Evolutionary conservation across 805 yeast genomes (phyloP).

Genomic region (Ogataea salicorniae): DNA sequence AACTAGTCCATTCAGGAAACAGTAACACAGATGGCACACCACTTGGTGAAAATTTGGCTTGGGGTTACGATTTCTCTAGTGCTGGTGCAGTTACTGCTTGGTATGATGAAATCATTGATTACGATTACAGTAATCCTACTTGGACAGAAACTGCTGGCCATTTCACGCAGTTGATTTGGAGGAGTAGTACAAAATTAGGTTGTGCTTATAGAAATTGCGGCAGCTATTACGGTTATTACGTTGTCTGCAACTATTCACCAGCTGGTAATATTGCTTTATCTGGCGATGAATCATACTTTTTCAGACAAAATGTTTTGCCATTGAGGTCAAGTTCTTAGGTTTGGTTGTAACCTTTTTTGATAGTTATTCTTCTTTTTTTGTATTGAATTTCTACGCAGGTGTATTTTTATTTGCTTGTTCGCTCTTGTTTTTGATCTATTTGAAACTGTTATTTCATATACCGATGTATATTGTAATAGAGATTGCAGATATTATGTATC

Average conservation of each 20-base stretch:
- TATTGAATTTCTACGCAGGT: too few species aligned
- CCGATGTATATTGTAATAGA: too few species aligned
- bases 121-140: constrained; percentile 47
- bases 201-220: constrained; percentile 66
- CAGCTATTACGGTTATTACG: constrained; percentile 42
- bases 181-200: constrained; percentile 53
- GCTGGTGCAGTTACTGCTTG: constrained; percentile 66
- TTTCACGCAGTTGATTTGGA: constrained; percentile 81
- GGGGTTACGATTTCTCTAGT: constrained; percentile 47
- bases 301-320: constrained; percentile 32
- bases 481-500: too few species aligned
- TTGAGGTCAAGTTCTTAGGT: constrained; percentile 2
- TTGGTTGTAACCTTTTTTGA: too few species aligned
- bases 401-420: too few species aligned
- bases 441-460: too few species aligned
- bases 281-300: constrained; percentile 19
- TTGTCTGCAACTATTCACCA: constrained; percentile 69
- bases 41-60: constrained; percentile 75
- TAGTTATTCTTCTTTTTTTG: too few species aligned
- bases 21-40: constrained; percentile 39
- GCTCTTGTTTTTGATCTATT: too few species aligned
- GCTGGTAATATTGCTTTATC: constrained; percentile 64
- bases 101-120: constrained; percentile 59
- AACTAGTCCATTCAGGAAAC: constrained; percentile 58
- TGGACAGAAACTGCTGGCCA: constrained; percentile 59